These are phyloP conservation scores for Pseudonitzschia multiseries DNA, from an alignment of 108 stramenopile species.

Conservation along the genomic window DNA sequence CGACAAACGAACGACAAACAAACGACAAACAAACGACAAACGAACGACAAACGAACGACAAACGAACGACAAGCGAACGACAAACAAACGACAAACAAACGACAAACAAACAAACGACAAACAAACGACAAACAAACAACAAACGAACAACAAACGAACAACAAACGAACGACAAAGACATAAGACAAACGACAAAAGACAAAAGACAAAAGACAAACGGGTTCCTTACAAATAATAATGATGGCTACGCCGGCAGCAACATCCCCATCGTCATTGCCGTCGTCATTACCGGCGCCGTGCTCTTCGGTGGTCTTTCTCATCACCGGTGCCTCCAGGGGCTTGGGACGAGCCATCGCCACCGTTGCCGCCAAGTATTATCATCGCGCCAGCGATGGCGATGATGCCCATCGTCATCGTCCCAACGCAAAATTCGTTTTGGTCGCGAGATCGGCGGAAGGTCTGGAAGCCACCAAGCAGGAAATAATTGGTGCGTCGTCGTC, in stretches of 20 bases:
- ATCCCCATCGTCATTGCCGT: background rate
- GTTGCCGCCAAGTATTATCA: constrained; percentile 39
- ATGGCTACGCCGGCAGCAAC: background rate
- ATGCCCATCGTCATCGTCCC: background rate
- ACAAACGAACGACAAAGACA: no score
- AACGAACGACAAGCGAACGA: no score
- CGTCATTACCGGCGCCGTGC: no score
- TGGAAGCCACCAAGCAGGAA: constrained; percentile 48
- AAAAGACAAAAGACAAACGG: no score
- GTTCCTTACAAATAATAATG: background rate
- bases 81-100: no score
- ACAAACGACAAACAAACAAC: no score
- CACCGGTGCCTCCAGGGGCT: constrained; percentile 75
- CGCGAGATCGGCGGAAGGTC: constrained; percentile 51
- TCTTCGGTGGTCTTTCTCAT: constrained; percentile 28
- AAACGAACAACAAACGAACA: no score
- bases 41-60: no score
- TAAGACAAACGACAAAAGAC: no score
- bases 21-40: no score
- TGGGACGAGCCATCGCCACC: constrained; percentile 66
- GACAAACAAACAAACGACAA: no score
- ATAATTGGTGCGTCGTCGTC: background rate
- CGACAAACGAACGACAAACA: no score
- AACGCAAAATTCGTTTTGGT: constrained; percentile 41
- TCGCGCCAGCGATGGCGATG: background rate